phyloP scores from a whole-genome alignment of 2,329 filamentous ascomycete genomes.

The Didymella exigua region DNA sequence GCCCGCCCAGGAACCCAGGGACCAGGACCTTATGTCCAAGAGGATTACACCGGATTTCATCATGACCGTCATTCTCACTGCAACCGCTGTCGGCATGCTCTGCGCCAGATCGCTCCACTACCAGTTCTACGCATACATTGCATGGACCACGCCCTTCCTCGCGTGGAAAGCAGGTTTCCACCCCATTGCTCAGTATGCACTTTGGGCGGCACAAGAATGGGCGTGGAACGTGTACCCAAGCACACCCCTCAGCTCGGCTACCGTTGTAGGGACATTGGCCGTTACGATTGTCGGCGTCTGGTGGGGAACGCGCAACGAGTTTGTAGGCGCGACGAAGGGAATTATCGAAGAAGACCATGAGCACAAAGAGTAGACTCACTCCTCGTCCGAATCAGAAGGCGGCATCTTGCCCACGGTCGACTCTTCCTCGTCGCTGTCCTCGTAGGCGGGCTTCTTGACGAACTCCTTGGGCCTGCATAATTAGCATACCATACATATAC shows the following conservation, averaged over 20 bases:
- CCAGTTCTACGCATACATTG: constrained; percentile 92
- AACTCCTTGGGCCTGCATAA: constrained; percentile 74
- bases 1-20: constrained; percentile 44
- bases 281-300: constrained; percentile 69
- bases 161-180: constrained; percentile 78
- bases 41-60: constrained; percentile 74
- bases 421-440: constrained; percentile 75
- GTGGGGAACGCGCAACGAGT: constrained; percentile 58
- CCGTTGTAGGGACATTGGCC: constrained; percentile 74
- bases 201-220: constrained; percentile 85
- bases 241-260: constrained; percentile 65
- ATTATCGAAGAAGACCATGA: constrained; percentile 37
- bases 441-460: constrained; percentile 64
- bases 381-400: constrained; percentile 76
- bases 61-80: constrained; percentile 75
- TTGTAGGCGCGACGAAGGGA: constrained; percentile 45
- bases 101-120: constrained; percentile 91
- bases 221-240: constrained; percentile 96
- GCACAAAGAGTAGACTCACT: constrained; percentile 47
- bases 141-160: constrained; percentile 86
- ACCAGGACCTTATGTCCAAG: constrained; percentile 63
- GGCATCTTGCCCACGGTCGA: constrained; percentile 86
- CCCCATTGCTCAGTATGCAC: constrained; percentile 67
- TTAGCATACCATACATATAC: constrained; percentile 15
- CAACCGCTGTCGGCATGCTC: constrained; percentile 78